These are phyloP conservation scores for Chlorella sp. DNA, from an alignment of 139 green algal species.

Conservation along the genomic window DNA sequence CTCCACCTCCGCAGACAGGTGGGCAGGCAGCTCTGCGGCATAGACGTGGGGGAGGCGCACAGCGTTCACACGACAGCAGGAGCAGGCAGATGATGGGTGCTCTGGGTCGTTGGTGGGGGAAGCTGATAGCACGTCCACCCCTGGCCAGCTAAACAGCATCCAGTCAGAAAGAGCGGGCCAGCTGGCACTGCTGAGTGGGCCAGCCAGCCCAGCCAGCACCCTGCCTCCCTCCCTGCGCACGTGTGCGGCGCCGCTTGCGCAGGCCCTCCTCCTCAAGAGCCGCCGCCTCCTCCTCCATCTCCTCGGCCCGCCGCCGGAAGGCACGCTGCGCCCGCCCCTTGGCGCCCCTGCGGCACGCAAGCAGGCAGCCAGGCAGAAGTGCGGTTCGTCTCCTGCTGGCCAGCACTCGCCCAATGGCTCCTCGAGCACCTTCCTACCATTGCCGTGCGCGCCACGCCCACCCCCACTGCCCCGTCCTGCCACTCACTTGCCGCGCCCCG, in stretches of 20 bases:
- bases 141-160: too few species aligned
- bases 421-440: neutral
- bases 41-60: neutral
- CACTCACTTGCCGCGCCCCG: conserved; percentile 1
- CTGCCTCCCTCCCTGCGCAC: neutral
- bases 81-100: too few species aligned
- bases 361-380: neutral
- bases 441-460: neutral
- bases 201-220: neutral
- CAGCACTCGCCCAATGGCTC: neutral
- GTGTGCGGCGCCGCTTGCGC: conserved; percentile 30
- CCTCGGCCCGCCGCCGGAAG: conserved; percentile 29
- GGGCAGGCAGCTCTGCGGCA: conserved; percentile 8
- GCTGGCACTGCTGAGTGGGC: too few species aligned
- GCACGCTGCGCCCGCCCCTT: conserved; percentile 13
- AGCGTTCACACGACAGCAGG: too few species aligned
- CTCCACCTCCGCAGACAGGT: conserved; percentile 41
- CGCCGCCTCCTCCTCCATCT: conserved; percentile 38
- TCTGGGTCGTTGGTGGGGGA: too few species aligned
- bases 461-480: too few species aligned
- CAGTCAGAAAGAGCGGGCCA: too few species aligned
- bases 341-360: neutral
- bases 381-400: too few species aligned
- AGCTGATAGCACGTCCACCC: too few species aligned
- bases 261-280: conserved; percentile 26